Evolutionary conservation across 1,139 yeast genomes (phyloP).

Genomic region (Suhomyces chickasaworum): DNA sequence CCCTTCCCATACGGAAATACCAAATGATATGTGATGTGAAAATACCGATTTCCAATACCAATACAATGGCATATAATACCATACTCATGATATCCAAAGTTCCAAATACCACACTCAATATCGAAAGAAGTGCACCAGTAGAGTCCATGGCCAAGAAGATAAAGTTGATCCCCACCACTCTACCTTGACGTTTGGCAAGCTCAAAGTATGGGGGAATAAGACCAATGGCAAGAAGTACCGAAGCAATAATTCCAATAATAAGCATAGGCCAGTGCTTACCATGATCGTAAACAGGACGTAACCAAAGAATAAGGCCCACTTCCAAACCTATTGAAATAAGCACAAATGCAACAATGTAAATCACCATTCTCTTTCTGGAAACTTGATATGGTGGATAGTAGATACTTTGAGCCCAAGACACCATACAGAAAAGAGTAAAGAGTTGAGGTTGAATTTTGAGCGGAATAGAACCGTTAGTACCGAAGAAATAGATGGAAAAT

Average conservation of each 20-base stretch:
- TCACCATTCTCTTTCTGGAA: conserved; percentile 38
- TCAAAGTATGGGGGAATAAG: conserved; percentile 89
- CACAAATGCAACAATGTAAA: conserved; percentile 40
- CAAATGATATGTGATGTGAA: conserved; percentile 69
- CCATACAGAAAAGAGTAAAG: conserved; percentile 69
- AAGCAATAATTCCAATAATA: conserved; percentile 77
- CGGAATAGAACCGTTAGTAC: conserved; percentile 71
- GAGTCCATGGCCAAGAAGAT: conserved; percentile 77
- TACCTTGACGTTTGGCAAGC: conserved; percentile 72
- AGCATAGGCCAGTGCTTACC: conserved; percentile 75
- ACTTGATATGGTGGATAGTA: conserved; percentile 75
- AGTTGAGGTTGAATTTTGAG: conserved; percentile 85
- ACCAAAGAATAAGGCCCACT: conserved; percentile 70
- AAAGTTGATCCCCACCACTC: conserved; percentile 87
- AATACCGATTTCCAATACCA: conserved; percentile 76
- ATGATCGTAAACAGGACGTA: conserved; percentile 63
- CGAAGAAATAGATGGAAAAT: conserved; percentile 76
- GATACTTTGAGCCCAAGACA: conserved; percentile 71
- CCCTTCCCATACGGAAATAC: conserved; percentile 56
- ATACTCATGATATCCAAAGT: conserved; percentile 75
- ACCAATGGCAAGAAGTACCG: conserved; percentile 74
- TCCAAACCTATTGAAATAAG: conserved; percentile 60
- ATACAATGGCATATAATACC: conserved; percentile 69
- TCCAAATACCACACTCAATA: conserved; percentile 65
- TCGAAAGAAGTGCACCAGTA: conserved; percentile 76